A percentile compares a stretch with the other conserved stretches of the same genome.
Conservation (phyloP, 2,329 filamentous ascomycete species). For the Aspergillus floridensis region DNA sequence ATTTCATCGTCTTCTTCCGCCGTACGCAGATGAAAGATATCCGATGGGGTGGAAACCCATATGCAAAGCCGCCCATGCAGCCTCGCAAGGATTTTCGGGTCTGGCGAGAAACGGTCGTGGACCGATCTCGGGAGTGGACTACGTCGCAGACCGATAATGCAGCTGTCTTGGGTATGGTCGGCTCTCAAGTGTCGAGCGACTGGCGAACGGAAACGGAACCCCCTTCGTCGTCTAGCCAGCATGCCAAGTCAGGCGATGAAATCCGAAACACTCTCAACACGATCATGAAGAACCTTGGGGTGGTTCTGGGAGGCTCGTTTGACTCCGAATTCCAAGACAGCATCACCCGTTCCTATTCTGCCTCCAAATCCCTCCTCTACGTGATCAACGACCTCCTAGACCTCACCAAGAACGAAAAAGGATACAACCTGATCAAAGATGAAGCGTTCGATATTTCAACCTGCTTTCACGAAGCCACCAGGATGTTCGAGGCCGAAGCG, state of each 20-base stretch:
- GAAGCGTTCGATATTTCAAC: constrained; percentile 72
- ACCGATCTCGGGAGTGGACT: constrained; percentile 82
- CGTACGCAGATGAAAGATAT: constrained; percentile 73
- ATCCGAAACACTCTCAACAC: constrained; percentile 87
- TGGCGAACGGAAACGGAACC: constrained; percentile 84
- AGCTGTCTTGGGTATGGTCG: constrained; percentile 81
- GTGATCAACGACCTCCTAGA: constrained; percentile 91
- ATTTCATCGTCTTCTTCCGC: constrained; percentile 89
- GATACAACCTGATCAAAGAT: constrained; percentile 72
- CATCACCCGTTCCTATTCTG: constrained; percentile 78
- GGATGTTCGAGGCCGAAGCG: constrained; percentile 70
- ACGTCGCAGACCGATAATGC: constrained; percentile 88
- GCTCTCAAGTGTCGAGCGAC: constrained; percentile 86
- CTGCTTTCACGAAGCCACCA: constrained; percentile 72
- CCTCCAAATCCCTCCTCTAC: constrained; percentile 88
- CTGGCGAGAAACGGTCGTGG: constrained; percentile 77
- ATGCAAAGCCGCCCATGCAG: constrained; percentile 68
- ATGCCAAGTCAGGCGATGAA: constrained; percentile 77
- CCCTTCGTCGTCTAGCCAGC: constrained; percentile 56
- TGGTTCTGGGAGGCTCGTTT: constrained; percentile 75
- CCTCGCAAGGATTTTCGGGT: constrained; percentile 77
- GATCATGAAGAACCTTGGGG: constrained; percentile 92
- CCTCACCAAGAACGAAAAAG: constrained; percentile 82
- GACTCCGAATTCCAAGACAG: constrained; percentile 86
- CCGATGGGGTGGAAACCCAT: constrained; percentile 66